Percentiles rank a stretch among this genome's conserved stretches.
phyloP scores from a whole-genome alignment of 768 basidiomycete species.

The Pleurotus eryngii region DNA sequence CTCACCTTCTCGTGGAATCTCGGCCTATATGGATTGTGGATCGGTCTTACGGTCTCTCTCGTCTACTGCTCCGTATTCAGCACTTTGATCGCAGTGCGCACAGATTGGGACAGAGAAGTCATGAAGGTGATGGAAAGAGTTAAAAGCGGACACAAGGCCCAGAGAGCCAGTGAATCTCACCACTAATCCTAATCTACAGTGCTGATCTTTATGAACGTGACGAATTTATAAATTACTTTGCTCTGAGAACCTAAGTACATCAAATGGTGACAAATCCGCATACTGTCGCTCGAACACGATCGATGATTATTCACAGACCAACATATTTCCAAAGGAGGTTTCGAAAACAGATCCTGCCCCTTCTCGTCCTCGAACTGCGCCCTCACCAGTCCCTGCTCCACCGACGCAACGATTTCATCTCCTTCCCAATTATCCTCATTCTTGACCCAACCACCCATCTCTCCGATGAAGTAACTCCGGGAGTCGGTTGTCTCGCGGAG shows the following conservation, averaged over 20 bases:
- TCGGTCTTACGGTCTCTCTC: slow-evolving; percentile 71
- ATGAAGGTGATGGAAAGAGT: slow-evolving; percentile 54
- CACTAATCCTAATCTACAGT: too few species aligned
- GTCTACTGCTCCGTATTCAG: slow-evolving; percentile 55
- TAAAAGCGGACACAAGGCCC: slow-evolving; percentile 9
- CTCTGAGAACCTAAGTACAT: too few species aligned
- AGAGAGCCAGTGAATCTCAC: too few species aligned
- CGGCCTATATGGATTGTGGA: slow-evolving; percentile 78
- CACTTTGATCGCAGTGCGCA: slow-evolving; percentile 46
- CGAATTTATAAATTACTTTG: too few species aligned
- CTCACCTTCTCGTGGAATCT: slow-evolving; percentile 61
- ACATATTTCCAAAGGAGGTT: slow-evolving; percentile 1
- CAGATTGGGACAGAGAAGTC: slow-evolving; percentile 73
- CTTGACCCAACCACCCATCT: slow-evolving; percentile 23
- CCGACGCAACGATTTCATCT: slow-evolving; percentile 34
- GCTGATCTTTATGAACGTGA: too few species aligned
- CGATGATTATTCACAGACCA: not conserved
- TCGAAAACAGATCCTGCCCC: not conserved
- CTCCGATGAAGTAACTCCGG: slow-evolving; percentile 35
- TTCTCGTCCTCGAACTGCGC: slow-evolving; percentile 35
- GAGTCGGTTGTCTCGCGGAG: slow-evolving; percentile 29
- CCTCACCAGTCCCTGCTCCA: slow-evolving; percentile 33
- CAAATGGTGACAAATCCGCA: too few species aligned
- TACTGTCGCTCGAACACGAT: too few species aligned
- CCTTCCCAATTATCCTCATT: slow-evolving; percentile 30